These are phyloP conservation scores for Leonotis leonurus DNA, from an alignment of 257 asterid genomes.

Conservation along the genomic window DNA sequence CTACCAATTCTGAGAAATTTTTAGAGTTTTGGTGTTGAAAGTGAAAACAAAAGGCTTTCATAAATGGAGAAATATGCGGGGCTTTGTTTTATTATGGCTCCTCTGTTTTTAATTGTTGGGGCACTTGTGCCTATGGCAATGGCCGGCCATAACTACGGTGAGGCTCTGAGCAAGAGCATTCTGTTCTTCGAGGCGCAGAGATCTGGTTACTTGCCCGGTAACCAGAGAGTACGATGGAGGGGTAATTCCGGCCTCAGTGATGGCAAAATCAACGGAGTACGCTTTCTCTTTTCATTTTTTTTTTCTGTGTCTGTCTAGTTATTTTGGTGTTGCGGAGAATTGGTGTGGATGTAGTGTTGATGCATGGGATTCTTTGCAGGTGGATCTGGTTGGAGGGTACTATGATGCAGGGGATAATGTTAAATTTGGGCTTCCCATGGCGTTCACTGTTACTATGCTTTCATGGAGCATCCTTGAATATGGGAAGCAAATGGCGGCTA, in stretches of 20 bases:
- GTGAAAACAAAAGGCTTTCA: background rate
- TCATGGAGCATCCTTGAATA: constrained; percentile 91
- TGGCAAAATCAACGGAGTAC: constrained; percentile 80
- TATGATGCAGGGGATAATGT: constrained; percentile 99
- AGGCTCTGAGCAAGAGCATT: constrained; percentile 72
- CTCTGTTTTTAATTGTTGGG: constrained; percentile 43
- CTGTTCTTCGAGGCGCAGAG: constrained; percentile 97
- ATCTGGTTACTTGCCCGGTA: constrained; percentile 79
- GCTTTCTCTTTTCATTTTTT: too few species aligned
- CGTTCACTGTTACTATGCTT: constrained; percentile 88
- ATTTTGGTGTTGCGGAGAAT: background rate
- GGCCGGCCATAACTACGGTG: constrained; percentile 81
- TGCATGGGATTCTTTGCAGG: constrained; percentile 33
- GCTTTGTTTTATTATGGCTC: constrained; percentile 42
- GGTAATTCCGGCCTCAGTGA: constrained; percentile 89
- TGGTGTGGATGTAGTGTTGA: background rate
- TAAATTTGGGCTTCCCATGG: constrained; percentile 95
- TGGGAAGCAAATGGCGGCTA: constrained; percentile 62
- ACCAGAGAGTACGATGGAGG: constrained; percentile 85
- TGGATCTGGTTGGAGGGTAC: constrained; percentile 96
- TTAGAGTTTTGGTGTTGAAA: constrained; percentile 10
- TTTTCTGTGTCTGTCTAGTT: background rate
- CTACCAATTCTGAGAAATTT: background rate
- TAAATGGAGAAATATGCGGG: constrained; percentile 44
- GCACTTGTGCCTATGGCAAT: constrained; percentile 43